These are phyloP conservation scores for Teratosphaeria gauchensis DNA, from an alignment of 2,329 filamentous ascomycete genomes.

Conservation along the genomic window DNA sequence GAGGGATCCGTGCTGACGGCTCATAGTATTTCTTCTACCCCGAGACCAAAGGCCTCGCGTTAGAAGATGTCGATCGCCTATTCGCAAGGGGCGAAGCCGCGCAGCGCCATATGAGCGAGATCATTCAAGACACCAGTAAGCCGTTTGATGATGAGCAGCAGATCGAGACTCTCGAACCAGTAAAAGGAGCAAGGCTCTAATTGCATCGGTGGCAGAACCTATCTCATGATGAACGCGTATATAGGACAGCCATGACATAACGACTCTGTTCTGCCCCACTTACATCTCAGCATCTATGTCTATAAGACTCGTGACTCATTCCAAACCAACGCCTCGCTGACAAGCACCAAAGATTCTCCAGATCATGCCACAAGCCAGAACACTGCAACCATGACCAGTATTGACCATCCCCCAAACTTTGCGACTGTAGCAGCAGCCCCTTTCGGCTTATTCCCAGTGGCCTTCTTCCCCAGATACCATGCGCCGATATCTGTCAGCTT, in stretches of 20 bases:
- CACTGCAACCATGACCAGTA: slow-evolving; percentile 12
- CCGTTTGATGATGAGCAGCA: neutral
- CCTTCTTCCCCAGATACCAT: slow-evolving; percentile 59
- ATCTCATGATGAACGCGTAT: neutral
- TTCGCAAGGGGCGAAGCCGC: neutral
- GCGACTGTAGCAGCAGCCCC: slow-evolving; percentile 17
- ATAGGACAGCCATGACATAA: too few species aligned
- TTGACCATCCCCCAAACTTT: slow-evolving; percentile 19
- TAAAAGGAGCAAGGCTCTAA: neutral
- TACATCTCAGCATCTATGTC: neutral
- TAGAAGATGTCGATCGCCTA: slow-evolving; percentile 13
- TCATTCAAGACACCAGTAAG: neutral
- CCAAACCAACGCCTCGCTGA: neutral
- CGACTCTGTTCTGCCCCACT: too few species aligned
- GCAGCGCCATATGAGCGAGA: neutral
- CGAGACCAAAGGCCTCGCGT: slow-evolving; percentile 53
- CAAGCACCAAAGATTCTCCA: neutral
- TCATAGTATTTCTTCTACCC: slow-evolving; percentile 41
- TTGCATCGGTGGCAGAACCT: neutral
- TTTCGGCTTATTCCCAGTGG: slow-evolving; percentile 29
- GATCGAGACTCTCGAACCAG: neutral
- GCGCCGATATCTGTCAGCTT: slow-evolving; percentile 64
- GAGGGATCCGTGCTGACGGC: neutral
- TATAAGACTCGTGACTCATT: neutral
- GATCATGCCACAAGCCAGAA: slow-evolving; percentile 12